phyloP scores from a whole-genome alignment of 2,329 filamentous ascomycete genomes.

The Macrophomina pseudophaseolina region DNA sequence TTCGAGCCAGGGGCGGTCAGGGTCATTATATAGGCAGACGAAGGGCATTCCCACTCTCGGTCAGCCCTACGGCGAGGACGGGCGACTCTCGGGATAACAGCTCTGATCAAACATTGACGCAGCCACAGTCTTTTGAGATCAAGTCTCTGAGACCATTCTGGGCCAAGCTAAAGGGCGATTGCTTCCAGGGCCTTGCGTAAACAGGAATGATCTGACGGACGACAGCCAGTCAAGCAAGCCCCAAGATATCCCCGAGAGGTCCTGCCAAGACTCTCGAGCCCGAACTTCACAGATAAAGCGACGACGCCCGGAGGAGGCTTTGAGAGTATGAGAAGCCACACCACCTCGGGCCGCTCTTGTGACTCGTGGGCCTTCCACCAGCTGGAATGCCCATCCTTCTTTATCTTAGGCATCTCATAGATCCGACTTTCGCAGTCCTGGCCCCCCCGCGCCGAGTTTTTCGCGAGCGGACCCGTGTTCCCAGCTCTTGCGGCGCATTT shows the following conservation, averaged over 20 bases:
- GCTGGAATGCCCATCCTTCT: not conserved
- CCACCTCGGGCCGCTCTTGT: not conserved
- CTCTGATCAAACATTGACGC: constrained; percentile 12
- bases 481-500: not conserved
- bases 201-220: constrained; percentile 11
- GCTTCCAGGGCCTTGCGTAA: constrained; percentile 2
- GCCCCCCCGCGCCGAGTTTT: constrained; percentile 22
- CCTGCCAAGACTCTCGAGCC: constrained; percentile 12
- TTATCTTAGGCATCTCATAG: not conserved
- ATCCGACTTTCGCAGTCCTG: constrained; percentile 20
- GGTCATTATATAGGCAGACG: constrained; percentile 5
- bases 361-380: not conserved
- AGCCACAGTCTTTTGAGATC: constrained; percentile 4
- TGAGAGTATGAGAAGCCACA: not conserved
- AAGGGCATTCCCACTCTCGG: not conserved
- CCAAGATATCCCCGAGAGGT: constrained; percentile 26
- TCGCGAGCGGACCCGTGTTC: constrained; percentile 11
- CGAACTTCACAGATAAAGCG: constrained; percentile 13
- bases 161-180: not conserved
- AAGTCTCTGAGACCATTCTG: not conserved
- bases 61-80: not conserved
- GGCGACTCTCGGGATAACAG: constrained; percentile 21
- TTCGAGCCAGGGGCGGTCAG: constrained; percentile 3
- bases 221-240: constrained; percentile 2
- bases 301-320: not conserved